Base-by-base conservation (phyloP, 1,284 basidiomycete species). In the Macrocystidia cucumis region DNA sequence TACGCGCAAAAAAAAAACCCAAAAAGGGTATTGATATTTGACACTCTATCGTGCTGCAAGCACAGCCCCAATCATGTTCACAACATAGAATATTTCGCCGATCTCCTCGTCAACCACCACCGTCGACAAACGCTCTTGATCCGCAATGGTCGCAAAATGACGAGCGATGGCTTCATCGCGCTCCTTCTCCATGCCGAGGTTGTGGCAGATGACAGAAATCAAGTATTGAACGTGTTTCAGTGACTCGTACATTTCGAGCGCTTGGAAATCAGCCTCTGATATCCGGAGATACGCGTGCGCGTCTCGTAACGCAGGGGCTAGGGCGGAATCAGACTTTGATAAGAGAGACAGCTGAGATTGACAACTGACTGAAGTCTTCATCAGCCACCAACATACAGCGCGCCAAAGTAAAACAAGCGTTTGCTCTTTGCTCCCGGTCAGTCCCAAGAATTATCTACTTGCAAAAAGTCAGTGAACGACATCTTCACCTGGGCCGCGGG, bases 371-470 rank as follows among this genome's bases (percentile, higher is more conserved):
- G 39, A 42, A 48, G 35, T 54, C 45, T 38, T 57, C 54, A 35
- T 48, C 63, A 4, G 61, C 55, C 2, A 73, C 74, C 28, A 88
- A 69, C 27, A 82, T 73, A 47, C 84, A 85, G 42, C 86, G 69
- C 7, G 82, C 82, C 33, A 82, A 55, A 1, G 74, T 80, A 50
- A 81, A 78, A 45, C 74, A 82, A 25, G 74, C 80, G 37, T 81
- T 68, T n/a, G 75, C 86, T 31, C 83, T 69, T 40, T 79, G 78
- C 49, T 89, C 85, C 9, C 78, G 50, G 45, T 89, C 82, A 34
- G 74, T 67, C 2, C 81, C 83, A 35, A 59, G 63, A 36, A 88
- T 72, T 22, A 89, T 57, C 84, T 88, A 45, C 22, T 16, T 11
- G 33, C 1, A 31, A 16, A 29, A 41, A 16, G 6, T 17, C 18